Conservation (phyloP, 176 grass and related monocot genomes). For the Saccharum spontaneum region DNA sequence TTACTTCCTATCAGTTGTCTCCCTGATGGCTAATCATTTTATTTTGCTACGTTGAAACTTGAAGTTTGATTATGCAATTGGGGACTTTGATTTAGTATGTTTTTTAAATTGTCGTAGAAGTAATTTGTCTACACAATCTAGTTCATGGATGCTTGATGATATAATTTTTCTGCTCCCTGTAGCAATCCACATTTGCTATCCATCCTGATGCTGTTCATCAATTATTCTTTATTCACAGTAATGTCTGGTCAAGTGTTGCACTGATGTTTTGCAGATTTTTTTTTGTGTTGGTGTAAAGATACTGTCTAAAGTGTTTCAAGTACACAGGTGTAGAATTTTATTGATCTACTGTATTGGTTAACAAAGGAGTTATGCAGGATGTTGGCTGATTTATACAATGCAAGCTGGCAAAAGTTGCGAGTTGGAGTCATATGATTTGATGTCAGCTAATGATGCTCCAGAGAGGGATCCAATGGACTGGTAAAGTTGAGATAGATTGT, state of each 20-base stretch:
- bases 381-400: conserved; percentile 86
- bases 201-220: background rate
- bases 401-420: conserved; percentile 53
- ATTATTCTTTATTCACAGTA: conserved; percentile 15
- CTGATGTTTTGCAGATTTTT: conserved; percentile 13
- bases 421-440: conserved; percentile 84
- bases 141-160: background rate
- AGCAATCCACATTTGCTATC: background rate
- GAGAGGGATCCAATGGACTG: conserved; percentile 95
- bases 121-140: conserved; percentile 14
- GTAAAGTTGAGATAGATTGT: conserved; percentile 39
- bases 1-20: conserved; percentile 23
- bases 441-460: conserved; percentile 92
- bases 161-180: background rate
- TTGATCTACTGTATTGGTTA: conserved; percentile 30
- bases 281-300: background rate
- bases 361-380: conserved; percentile 55
- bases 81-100: background rate
- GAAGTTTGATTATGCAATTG: conserved; percentile 2
- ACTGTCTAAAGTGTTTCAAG: conserved; percentile 26
- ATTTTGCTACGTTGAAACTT: conserved; percentile 2
- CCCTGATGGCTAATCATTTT: background rate
- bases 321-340: conserved; percentile 15
- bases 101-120: conserved; percentile 11
- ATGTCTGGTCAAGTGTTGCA: background rate